phyloP scores from a whole-genome alignment of 805 yeast species.

The Yarrowia alimentaria region DNA sequence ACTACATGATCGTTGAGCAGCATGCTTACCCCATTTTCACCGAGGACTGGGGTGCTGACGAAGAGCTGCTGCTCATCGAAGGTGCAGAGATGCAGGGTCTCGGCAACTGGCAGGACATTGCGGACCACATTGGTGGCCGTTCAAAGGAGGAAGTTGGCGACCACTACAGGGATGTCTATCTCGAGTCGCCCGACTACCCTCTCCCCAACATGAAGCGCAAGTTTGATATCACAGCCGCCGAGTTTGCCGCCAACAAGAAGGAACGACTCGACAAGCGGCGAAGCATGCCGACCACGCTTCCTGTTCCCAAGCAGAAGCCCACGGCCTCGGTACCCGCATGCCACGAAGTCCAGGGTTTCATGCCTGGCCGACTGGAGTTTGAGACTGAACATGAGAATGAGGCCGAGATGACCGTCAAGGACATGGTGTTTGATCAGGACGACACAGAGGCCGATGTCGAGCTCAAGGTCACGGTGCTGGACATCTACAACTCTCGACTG shows the following conservation, averaged over 20 bases:
- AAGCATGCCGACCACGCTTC: slow-evolving; percentile 71
- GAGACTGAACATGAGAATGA: slow-evolving; percentile 97
- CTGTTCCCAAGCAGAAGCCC: slow-evolving; percentile 81
- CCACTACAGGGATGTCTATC: slow-evolving; percentile 73
- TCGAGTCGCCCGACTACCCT: slow-evolving; percentile 74
- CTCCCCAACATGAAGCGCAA: slow-evolving; percentile 79
- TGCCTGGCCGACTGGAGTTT: slow-evolving; percentile 98
- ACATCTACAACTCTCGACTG: slow-evolving; percentile 83
- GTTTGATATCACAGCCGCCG: slow-evolving; percentile 57
- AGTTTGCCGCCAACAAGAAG: slow-evolving; percentile 67
- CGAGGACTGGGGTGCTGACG: slow-evolving; percentile 97
- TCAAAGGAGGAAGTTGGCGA: slow-evolving; percentile 86
- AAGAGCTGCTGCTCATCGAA: slow-evolving; percentile 80
- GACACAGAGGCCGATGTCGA: slow-evolving; percentile 87
- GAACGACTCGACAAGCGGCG: slow-evolving; percentile 65
- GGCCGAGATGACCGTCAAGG: slow-evolving; percentile 91
- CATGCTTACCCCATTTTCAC: slow-evolving; percentile 91
- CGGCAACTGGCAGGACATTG: slow-evolving; percentile 98
- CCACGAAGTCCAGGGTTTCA: slow-evolving; percentile 94
- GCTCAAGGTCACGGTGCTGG: slow-evolving; percentile 79
- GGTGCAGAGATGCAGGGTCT: slow-evolving; percentile 89
- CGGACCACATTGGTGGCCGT: slow-evolving; percentile 91
- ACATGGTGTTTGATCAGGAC: slow-evolving; percentile 92
- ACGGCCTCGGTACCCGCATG: slow-evolving; percentile 92
- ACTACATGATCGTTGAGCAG: slow-evolving; percentile 87